Conservation (phyloP, 1,284 basidiomycete species). For the Microbotryum saponariae region DNA sequence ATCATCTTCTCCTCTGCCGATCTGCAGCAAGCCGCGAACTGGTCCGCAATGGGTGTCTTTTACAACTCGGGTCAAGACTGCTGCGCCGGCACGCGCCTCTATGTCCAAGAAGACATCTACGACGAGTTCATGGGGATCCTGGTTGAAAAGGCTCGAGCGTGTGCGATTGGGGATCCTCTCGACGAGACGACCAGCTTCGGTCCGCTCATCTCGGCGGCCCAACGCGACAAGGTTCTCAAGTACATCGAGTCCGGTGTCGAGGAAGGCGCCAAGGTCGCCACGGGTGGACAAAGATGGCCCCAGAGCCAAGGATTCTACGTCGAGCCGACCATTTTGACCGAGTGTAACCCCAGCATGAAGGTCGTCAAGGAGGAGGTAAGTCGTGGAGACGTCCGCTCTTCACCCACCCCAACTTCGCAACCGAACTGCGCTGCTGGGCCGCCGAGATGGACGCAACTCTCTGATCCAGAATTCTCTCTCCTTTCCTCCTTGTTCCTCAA, state of each 20-base stretch:
- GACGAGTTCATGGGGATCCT: constrained; percentile 69
- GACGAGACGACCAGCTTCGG: constrained; percentile 67
- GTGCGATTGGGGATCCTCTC: constrained; percentile 57
- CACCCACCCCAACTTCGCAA: neutral
- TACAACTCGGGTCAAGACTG: constrained; percentile 28
- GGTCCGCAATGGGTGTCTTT: constrained; percentile 31
- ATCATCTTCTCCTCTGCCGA: constrained; percentile 34
- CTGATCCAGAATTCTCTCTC: constrained; percentile 2
- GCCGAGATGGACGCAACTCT: constrained; percentile 1
- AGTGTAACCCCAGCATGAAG: constrained; percentile 43
- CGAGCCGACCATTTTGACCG: constrained; percentile 37
- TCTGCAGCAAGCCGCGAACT: constrained; percentile 34
- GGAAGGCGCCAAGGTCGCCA: constrained; percentile 68
- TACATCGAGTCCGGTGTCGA: constrained; percentile 82
- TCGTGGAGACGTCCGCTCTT: neutral
- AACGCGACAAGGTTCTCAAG: constrained; percentile 79
- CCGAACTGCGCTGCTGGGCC: neutral
- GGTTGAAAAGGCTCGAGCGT: constrained; percentile 58
- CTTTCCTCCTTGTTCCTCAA: too few species aligned
- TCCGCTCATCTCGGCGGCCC: constrained; percentile 53
- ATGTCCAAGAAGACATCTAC: constrained; percentile 49
- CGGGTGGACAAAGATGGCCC: constrained; percentile 63
- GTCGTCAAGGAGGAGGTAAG: constrained; percentile 39
- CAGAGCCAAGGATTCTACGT: constrained; percentile 41
- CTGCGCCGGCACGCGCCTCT: constrained; percentile 31